Base-by-base conservation (phyloP, 176 grass and related monocot species). In the Hyparrhenia diplandra region DNA sequence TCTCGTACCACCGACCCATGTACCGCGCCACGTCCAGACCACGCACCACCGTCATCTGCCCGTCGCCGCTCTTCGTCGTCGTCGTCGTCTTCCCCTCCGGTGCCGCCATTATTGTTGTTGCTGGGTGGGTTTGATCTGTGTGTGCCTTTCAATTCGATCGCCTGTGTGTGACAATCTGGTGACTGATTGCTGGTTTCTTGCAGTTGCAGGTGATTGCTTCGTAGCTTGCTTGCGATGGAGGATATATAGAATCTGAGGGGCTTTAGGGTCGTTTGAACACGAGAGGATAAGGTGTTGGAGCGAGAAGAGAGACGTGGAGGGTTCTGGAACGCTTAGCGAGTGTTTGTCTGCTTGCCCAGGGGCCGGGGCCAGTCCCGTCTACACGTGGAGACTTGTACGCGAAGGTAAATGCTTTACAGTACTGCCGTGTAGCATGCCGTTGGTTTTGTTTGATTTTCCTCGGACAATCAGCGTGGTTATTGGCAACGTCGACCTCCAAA, bases 1-100 rank as follows among this genome's bases (percentile, higher is more conserved):
- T 87, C 80, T 98, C 92, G 78, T 98, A 98, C 95, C 95, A 98
- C 72, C 92, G 88, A 18, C 95, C 95, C 95, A 98, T 94, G 85
- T 98, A 98, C 55, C 84, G 75, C 21, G 81, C 64, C 39, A 98
- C 30, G 85, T 98, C 90, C 37, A 98, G 81, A 7, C 85, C 88
- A 3, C 41, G 81, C 83, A 98, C 92, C 79, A 92, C 92, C 27
- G 29, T 71, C 95, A 98, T 71, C 49, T 84, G 13, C 25, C 4
- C 72, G 87, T 21, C 62, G 59, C 87, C 87, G 77, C 55, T 76
- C 87, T 80, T 92, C 14, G 0, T 4, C n/a, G n/a, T n/a, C n/a
- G n/a, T n/a, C n/a, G n/a, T n/a, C 8, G 1, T 37, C 20, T 5
- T n/a, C 59, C 12, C 37, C 70, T n/a, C 67, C 74, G 31, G 39